phyloP scores from a whole-genome alignment of 768 basidiomycete species.

The Rubroboletus pulcherrimus region DNA sequence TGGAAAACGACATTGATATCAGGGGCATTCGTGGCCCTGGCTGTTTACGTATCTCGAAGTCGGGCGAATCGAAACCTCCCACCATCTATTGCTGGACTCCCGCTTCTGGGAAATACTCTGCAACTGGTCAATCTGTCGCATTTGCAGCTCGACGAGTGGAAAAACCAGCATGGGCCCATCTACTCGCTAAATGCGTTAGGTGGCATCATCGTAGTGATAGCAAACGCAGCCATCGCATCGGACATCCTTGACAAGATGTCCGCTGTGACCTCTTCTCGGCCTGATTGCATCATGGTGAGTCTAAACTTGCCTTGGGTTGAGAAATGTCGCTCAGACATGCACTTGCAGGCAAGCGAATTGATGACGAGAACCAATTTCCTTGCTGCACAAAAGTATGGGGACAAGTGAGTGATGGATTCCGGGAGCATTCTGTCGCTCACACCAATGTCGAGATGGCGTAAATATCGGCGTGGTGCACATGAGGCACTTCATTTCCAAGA shows the following conservation, averaged over 20 bases:
- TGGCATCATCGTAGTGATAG: slow-evolving; percentile 9
- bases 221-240: slow-evolving; percentile 7
- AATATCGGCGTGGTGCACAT: slow-evolving; percentile 4
- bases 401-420: slow-evolving; percentile 1
- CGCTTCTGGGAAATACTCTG: too few species aligned
- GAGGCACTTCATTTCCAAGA: neutral
- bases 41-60: neutral
- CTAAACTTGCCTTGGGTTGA: neutral
- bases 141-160: too few species aligned
- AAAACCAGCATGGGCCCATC: too few species aligned
- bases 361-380: slow-evolving; percentile 4
- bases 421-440: neutral
- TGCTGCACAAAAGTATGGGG: slow-evolving; percentile 6
- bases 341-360: neutral
- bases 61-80: too few species aligned
- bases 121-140: too few species aligned
- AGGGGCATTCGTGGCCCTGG: neutral
- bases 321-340: neutral
- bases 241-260: slow-evolving; percentile 10
- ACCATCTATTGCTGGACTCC: too few species aligned
- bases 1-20: slow-evolving; percentile 1
- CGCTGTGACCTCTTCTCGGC: slow-evolving; percentile 4
- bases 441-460: neutral
- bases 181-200: neutral
- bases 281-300: slow-evolving; percentile 10